A percentile compares a stretch with the other conserved stretches of the same genome.
phyloP scores from a whole-genome alignment of 495 filamentous ascomycete species.

The Cercophora samala region DNA sequence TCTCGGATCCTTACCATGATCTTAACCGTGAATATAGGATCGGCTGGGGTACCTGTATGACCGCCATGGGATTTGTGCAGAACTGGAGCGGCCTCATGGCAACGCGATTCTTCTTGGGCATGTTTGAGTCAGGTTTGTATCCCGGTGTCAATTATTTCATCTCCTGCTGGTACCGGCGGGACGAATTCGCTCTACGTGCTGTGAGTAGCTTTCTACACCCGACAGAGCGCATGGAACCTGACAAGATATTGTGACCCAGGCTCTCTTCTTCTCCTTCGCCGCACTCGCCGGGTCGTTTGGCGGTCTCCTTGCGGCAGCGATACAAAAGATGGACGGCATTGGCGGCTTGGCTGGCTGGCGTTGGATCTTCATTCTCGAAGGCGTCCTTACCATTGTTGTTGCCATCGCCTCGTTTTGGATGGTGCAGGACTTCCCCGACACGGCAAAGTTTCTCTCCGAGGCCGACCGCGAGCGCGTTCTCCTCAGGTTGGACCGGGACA shows the following conservation, averaged over 20 bases:
- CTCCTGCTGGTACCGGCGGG: conserved; percentile 81
- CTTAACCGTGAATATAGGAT: conserved; percentile 30
- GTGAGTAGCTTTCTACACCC: conserved; percentile 33
- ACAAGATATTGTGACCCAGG: conserved; percentile 27
- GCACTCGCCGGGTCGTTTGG: conserved; percentile 84
- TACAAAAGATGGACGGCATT: conserved; percentile 68
- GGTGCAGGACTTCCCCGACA: conserved; percentile 86
- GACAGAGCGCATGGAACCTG: neutral
- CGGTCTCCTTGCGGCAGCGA: conserved; percentile 75
- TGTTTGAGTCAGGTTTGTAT: conserved; percentile 81
- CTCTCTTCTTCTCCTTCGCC: conserved; percentile 89
- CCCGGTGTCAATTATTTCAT: conserved; percentile 86
- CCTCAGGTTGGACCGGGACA: conserved; percentile 66
- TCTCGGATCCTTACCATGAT: neutral
- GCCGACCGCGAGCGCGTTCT: conserved; percentile 71
- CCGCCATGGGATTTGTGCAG: conserved; percentile 77
- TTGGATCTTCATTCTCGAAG: conserved; percentile 85
- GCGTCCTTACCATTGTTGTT: conserved; percentile 68
- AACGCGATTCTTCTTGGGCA: conserved; percentile 79
- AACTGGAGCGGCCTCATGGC: conserved; percentile 79
- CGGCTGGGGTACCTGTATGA: conserved; percentile 74
- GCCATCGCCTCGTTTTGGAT: conserved; percentile 76
- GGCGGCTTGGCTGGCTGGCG: conserved; percentile 68
- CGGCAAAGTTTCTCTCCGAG: conserved; percentile 71
- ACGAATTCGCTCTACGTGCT: conserved; percentile 65